phyloP scores from a whole-genome alignment of 2,329 filamentous ascomycete genomes.

The Hansfordia pulvinata region DNA sequence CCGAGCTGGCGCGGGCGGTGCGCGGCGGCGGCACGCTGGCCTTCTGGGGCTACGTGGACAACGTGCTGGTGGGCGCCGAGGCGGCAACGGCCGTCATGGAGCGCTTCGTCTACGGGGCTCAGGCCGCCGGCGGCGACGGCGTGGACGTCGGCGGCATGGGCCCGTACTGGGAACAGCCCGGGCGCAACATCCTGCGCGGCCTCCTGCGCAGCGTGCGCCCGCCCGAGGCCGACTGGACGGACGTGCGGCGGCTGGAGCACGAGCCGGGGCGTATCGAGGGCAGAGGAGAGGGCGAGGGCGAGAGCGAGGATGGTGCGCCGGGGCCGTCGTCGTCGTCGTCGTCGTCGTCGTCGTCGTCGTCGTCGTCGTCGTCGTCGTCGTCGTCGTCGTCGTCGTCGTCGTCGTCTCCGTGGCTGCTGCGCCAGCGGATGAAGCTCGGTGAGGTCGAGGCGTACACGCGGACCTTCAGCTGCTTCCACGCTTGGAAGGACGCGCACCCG shows the following conservation, averaged over 20 bases:
- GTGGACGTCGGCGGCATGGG: constrained; percentile 36
- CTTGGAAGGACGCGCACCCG: constrained; percentile 43
- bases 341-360: too few relatives aligned
- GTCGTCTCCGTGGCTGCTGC: too few relatives aligned
- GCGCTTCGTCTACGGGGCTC: constrained; percentile 38
- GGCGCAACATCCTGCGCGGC: constrained; percentile 37
- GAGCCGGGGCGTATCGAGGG: too few relatives aligned
- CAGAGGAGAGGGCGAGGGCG: constrained; percentile 21
- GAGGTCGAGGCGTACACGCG: constrained; percentile 46
- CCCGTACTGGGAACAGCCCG: constrained; percentile 47
- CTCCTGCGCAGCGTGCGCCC: constrained; percentile 36
- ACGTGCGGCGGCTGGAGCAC: constrained; percentile 39
- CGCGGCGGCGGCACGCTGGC: constrained; percentile 43
- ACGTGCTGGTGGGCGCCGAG: constrained; percentile 39
- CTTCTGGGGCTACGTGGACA: constrained; percentile 55
- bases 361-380: too few relatives aligned
- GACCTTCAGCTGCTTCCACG: constrained; percentile 46
- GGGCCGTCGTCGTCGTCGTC: too few relatives aligned
- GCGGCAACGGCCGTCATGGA: constrained; percentile 37
- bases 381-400: too few relatives aligned
- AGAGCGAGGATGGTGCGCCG: constrained; percentile 20
- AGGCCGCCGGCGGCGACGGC: constrained; percentile 15
- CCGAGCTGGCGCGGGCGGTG: constrained; percentile 37
- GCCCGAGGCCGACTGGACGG: constrained; percentile 35
- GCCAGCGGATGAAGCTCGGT: constrained; percentile 37